phyloP scores from a whole-genome alignment of 1,284 basidiomycete species.

The Tylopilus sp. region DNA sequence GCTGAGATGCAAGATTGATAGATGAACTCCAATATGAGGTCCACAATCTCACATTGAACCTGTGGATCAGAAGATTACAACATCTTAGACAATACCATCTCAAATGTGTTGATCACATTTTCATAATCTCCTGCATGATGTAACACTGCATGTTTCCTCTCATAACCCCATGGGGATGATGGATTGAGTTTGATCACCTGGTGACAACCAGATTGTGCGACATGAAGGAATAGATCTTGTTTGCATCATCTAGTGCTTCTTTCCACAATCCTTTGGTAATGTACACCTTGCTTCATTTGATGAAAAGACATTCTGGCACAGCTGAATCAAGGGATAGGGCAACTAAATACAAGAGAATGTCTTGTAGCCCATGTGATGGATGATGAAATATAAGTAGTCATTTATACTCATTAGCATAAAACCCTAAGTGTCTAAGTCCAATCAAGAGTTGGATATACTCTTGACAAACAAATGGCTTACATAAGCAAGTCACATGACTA shows the following conservation, averaged over 20 bases:
- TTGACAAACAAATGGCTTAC: no score
- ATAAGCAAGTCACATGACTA: no score
- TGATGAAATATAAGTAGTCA: no score
- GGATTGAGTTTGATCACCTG: neutral
- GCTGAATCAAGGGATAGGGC: neutral
- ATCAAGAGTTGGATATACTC: no score
- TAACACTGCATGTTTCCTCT: neutral
- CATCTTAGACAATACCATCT: neutral
- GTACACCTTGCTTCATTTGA: neutral
- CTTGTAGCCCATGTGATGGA: no score
- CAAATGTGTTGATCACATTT: neutral
- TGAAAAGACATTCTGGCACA: neutral
- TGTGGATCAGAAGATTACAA: neutral
- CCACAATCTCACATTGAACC: no score
- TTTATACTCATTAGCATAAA: no score
- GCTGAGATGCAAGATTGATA: no score
- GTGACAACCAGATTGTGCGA: neutral
- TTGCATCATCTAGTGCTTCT: neutral
- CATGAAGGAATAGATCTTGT: neutral
- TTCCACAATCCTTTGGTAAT: neutral
- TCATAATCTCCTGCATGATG: neutral
- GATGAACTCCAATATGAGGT: no score
- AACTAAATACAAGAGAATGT: no score
- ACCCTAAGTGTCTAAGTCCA: no score
- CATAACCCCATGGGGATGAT: neutral